Percentiles rank a stretch among this genome's conserved stretches.
Conservation (phyloP, 2,329 filamentous ascomycete species). For the Diaporthe sp. region DNA sequence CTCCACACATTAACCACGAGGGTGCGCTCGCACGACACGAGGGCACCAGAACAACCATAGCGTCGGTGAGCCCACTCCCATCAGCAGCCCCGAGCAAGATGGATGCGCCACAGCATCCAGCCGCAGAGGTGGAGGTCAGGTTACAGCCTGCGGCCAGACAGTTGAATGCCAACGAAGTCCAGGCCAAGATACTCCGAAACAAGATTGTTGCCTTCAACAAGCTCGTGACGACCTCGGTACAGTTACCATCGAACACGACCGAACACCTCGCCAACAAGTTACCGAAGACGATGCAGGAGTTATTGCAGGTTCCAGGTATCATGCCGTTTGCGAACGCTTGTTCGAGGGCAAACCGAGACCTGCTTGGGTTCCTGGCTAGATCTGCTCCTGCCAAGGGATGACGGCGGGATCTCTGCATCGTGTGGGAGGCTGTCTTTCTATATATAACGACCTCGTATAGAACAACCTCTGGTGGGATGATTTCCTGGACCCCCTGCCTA, state of each 20-base stretch:
- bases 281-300: constrained; percentile 5
- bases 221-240: constrained; percentile 15
- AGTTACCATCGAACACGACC: constrained; percentile 15
- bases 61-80: background rate
- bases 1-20: background rate
- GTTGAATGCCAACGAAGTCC: background rate
- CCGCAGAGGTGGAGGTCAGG: background rate
- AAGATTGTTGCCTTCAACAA: constrained; percentile 29
- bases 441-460: background rate
- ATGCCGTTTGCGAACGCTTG: constrained; percentile 29
- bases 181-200: constrained; percentile 27
- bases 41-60: background rate
- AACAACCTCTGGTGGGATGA: background rate
- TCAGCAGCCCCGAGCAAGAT: background rate
- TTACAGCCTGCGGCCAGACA: background rate
- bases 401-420: background rate
- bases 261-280: constrained; percentile 1
- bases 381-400: background rate
- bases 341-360: constrained; percentile 21
- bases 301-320: constrained; percentile 21
- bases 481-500: background rate
- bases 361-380: constrained; percentile 27
- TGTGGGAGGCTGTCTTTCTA: background rate
- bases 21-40: background rate
- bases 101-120: background rate